These are phyloP conservation scores for Excoecaria cochinchinensis DNA, from an alignment of 345 rosid genomes.

Conservation along the genomic window DNA sequence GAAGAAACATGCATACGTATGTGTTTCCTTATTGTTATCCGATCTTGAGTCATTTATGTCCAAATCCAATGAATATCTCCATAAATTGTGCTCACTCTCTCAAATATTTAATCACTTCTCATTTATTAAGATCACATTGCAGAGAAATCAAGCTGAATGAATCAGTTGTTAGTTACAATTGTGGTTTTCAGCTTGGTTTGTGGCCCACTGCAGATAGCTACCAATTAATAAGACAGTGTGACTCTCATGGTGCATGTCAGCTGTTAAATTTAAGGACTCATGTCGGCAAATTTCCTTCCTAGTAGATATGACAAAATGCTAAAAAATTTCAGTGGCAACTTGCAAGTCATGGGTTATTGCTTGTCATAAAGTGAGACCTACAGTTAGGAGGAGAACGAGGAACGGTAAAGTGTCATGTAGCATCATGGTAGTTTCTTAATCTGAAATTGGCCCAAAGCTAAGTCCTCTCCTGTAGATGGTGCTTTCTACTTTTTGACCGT, in stretches of 20 bases:
- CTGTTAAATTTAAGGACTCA: constrained; percentile 1
- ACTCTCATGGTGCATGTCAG: background rate
- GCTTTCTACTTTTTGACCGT: too few species aligned
- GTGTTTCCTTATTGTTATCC: too few species aligned
- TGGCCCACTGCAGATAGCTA: background rate
- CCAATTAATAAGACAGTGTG: constrained; percentile 4
- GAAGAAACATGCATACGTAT: too few species aligned
- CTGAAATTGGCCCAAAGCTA: too few species aligned
- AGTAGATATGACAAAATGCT: background rate
- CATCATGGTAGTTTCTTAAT: too few species aligned
- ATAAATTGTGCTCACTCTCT: background rate
- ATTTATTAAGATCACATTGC: constrained; percentile 5
- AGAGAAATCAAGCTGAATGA: background rate
- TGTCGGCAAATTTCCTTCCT: constrained; percentile 8
- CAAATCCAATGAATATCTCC: background rate
- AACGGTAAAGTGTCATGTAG: too few species aligned
- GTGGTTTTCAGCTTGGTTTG: constrained; percentile 4
- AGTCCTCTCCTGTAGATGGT: too few species aligned
- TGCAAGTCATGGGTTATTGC: background rate
- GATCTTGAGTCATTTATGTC: too few species aligned
- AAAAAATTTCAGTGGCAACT: background rate
- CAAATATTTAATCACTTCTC: background rate
- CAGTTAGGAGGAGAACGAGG: too few species aligned
- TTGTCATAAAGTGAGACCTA: background rate
- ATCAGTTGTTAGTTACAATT: constrained; percentile 9